These are phyloP conservation scores for Rhodotorula sp. DNA, from an alignment of 1,284 basidiomycete genomes.

Conservation along the genomic window DNA sequence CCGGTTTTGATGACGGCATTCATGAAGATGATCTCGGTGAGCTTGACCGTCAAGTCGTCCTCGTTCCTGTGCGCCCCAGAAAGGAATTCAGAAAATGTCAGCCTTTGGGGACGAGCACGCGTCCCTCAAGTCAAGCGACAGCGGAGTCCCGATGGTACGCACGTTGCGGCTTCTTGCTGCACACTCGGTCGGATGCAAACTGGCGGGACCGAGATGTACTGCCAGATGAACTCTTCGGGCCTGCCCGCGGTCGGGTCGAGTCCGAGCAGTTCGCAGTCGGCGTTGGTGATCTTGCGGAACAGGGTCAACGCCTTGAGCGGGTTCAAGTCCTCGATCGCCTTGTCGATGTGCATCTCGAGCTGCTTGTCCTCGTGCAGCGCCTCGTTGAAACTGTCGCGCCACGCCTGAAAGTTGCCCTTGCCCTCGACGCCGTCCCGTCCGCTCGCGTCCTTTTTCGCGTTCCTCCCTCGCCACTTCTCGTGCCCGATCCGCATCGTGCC, in stretches of 20 bases:
- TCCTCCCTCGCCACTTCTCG: conserved; percentile 95
- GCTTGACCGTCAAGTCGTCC: conserved; percentile 95
- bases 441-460: conserved; percentile 79
- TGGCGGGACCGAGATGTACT: conserved; percentile 97
- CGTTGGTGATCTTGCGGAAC: conserved; percentile 88
- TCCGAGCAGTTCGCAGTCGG: conserved; percentile 95
- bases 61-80: conserved; percentile 68
- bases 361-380: conserved; percentile 87
- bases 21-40: conserved; percentile 94
- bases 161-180: conserved; percentile 84
- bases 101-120: background rate
- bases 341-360: conserved; percentile 77
- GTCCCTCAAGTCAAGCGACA: too few species aligned
- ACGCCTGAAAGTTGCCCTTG: conserved; percentile 59
- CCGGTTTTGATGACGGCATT: conserved; percentile 91
- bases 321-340: conserved; percentile 92
- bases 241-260: conserved; percentile 83
- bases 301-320: conserved; percentile 90
- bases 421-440: conserved; percentile 32
- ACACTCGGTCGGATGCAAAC: conserved; percentile 97
- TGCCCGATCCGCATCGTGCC: conserved; percentile 94
- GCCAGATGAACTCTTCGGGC: conserved; percentile 98
- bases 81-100: background rate
- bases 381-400: conserved; percentile 76
- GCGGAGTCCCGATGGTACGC: conserved; percentile 22